Base-by-base conservation (phyloP, 495 filamentous ascomycete genomes). In the Annulohypoxylon maeteangense region DNA sequence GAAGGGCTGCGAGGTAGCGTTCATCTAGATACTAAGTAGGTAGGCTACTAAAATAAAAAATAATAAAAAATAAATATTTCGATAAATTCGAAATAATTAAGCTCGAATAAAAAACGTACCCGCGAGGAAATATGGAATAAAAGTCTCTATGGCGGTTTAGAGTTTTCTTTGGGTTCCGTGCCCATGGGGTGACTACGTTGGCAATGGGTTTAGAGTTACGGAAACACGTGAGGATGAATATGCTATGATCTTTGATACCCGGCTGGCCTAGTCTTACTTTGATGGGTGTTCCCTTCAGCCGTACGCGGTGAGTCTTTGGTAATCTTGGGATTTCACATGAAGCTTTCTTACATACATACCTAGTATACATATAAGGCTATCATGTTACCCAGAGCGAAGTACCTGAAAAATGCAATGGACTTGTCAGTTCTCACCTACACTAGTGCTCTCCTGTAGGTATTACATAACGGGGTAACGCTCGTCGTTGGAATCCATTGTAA, bases 11-110 rank as follows among this genome's bases (percentile, higher is more conserved):
- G 16, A 29, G 4, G 23, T 61, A 53, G 38, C 38, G 38, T 42
- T 42, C 38, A 16, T 42, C 38, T 36, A 36, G 32, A 36, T 29
- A n/a, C n/a, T 36, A 36, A 7, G 32, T 11, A 14, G 38, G 38
- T n/a, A n/a, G 10, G 38, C 11, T 16, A 29, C n/a, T 11, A 6
- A 45, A 45, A 45, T 45, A 45, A 45, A 18, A 20, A 7, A 23
- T 22, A 23, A 22, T 36, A 8, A 57, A 65, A 48, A 58, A 47
- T 32, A 53, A 11, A 54, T 29, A 29, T 29, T 54, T 25, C 45
- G 47, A 63, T 63, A 63, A 63, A 62, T 64, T 64, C 60, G 36
- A 60, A 70, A 70, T 34, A 44, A 20, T 70, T 32, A 53, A 47
- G 53, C 23, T 57, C 12, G 22, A 25, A 25, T 48, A 48, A 25